Percentiles rank a stretch among this genome's conserved stretches.
phyloP scores from a whole-genome alignment of 495 filamentous ascomycete species.

The Tuber indicum region DNA sequence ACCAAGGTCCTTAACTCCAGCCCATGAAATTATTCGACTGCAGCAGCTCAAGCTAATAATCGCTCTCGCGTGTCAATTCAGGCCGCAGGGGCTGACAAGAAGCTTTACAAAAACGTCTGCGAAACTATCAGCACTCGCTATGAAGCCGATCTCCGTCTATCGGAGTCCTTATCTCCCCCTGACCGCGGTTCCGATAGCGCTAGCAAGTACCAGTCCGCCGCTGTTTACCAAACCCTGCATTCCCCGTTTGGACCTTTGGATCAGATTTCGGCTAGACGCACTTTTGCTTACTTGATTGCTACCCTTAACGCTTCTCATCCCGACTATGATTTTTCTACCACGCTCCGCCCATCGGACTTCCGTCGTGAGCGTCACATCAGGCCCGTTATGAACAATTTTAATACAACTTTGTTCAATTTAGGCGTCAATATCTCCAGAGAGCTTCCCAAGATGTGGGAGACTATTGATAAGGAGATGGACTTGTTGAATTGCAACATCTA shows the following conservation, averaged over 20 bases:
- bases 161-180: constrained; percentile 60
- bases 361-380: constrained; percentile 66
- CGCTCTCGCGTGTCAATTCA: constrained; percentile 20
- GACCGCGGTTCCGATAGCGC: constrained; percentile 50
- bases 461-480: constrained; percentile 86
- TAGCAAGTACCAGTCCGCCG: constrained; percentile 32
- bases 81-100: constrained; percentile 88
- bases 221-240: constrained; percentile 46
- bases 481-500: constrained; percentile 79
- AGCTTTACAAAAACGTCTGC: constrained; percentile 91
- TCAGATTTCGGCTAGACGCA: constrained; percentile 77
- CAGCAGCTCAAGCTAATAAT: constrained; percentile 36
- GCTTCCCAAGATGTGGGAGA: constrained; percentile 71
- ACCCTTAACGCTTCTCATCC: constrained; percentile 96
- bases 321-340: constrained; percentile 94
- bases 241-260: constrained; percentile 85
- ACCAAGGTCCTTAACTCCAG: constrained; percentile 56
- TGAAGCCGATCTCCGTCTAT: constrained; percentile 70
- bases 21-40: constrained; percentile 29
- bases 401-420: constrained; percentile 76
- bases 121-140: constrained; percentile 81
- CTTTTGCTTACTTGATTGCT: constrained; percentile 92
- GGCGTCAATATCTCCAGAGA: constrained; percentile 53
- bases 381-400: constrained; percentile 72
- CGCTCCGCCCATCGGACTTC: constrained; percentile 82